phyloP scores from a whole-genome alignment of 2,329 filamentous ascomycete genomes.

The Biscogniauxia marginata region DNA sequence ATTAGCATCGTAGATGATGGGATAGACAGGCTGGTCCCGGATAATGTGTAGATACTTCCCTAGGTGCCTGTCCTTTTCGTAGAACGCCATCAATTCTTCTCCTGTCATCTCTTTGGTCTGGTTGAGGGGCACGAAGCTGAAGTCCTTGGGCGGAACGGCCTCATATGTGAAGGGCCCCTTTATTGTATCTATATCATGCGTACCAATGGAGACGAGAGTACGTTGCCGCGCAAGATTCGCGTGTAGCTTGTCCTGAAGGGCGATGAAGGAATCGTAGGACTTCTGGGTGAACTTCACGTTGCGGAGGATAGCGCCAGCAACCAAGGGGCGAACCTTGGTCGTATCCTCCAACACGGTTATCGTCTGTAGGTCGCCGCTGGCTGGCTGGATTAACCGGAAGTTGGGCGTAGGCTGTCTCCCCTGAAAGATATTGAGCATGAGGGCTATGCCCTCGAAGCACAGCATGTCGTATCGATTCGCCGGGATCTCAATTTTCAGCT shows the following conservation, averaged over 20 bases:
- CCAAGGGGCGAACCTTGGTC: conserved; percentile 76
- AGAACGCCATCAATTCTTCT: conserved; percentile 89
- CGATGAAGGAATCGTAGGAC: conserved; percentile 95
- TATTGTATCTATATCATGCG: conserved; percentile 91
- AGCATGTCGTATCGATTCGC: conserved; percentile 95
- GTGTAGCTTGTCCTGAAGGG: conserved; percentile 96
- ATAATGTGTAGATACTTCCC: conserved; percentile 93
- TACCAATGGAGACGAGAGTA: conserved; percentile 94
- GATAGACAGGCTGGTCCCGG: conserved; percentile 88
- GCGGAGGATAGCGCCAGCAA: conserved; percentile 85
- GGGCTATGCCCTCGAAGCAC: conserved; percentile 93
- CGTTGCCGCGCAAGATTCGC: conserved; percentile 91
- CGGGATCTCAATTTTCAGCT: conserved; percentile 97
- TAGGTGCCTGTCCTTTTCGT: conserved; percentile 91
- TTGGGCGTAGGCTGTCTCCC: conserved; percentile 74
- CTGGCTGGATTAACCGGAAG: conserved; percentile 72
- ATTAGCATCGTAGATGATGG: conserved; percentile 91
- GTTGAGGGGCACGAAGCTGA: conserved; percentile 88
- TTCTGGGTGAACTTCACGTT: conserved; percentile 89
- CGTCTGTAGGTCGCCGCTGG: conserved; percentile 70
- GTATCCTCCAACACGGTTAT: conserved; percentile 79
- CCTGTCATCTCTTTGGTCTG: conserved; percentile 86
- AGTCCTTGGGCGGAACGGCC: conserved; percentile 84
- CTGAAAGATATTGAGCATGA: conserved; percentile 95
- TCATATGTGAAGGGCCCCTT: conserved; percentile 97